A percentile compares a stretch with the other conserved stretches of the same genome.
phyloP scores from a whole-genome alignment of 2,329 filamentous ascomycete species.

The Tetracladium maxilliforme region DNA sequence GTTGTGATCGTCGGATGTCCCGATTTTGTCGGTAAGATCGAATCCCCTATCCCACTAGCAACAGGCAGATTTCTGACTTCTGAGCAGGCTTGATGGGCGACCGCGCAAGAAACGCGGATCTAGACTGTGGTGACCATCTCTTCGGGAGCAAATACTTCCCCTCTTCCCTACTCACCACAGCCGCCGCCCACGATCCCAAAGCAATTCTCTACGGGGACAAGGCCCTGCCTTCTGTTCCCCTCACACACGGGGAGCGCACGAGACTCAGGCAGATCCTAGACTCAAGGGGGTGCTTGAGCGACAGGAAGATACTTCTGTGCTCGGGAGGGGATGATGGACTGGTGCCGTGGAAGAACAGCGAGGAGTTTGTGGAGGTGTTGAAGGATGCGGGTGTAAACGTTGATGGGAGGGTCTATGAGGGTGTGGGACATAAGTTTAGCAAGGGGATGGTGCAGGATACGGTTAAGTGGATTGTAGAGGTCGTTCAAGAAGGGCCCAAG shows the following conservation, averaged over 20 bases:
- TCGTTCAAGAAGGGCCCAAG: constrained; percentile 9
- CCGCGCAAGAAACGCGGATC: constrained; percentile 57
- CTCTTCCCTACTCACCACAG: constrained; percentile 42
- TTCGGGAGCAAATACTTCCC: constrained; percentile 72
- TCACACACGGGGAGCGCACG: constrained; percentile 21
- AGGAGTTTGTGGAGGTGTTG: constrained; percentile 47
- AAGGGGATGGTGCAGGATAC: constrained; percentile 52
- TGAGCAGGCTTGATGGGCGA: constrained; percentile 49
- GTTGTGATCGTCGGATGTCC: constrained; percentile 79
- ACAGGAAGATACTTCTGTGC: constrained; percentile 50
- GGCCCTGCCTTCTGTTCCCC: constrained; percentile 9
- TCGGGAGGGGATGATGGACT: constrained; percentile 55
- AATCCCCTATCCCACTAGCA: background rate
- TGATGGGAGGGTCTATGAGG: constrained; percentile 53
- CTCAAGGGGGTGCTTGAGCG: constrained; percentile 30
- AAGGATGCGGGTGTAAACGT: constrained; percentile 40
- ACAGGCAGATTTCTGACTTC: constrained; percentile 1
- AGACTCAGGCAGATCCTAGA: constrained; percentile 30
- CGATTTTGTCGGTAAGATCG: constrained; percentile 55
- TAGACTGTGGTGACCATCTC: constrained; percentile 45
- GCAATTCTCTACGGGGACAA: constrained; percentile 49
- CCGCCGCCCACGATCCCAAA: constrained; percentile 59
- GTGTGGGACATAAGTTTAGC: constrained; percentile 56
- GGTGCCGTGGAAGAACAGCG: constrained; percentile 50
- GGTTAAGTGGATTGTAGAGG: constrained; percentile 43